Evolutionary conservation across 129 eudicot species (phyloP).

Genomic region (Sambucus nigra): DNA sequence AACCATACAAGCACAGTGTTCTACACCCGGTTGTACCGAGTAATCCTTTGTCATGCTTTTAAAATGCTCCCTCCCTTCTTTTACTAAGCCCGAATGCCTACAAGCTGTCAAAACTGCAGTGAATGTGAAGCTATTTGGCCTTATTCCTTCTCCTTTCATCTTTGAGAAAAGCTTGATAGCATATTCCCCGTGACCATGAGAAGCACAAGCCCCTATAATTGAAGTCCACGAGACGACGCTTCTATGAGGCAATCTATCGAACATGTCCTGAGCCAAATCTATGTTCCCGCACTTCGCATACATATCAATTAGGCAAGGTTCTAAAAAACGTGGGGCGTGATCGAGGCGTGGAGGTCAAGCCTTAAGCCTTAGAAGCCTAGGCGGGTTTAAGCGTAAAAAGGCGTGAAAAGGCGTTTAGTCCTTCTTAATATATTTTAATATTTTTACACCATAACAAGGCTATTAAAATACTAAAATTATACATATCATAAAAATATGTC

Average conservation of each 20-base stretch:
- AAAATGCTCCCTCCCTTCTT: slow-evolving; percentile 33
- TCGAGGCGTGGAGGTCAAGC: too few species aligned
- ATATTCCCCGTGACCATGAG: slow-evolving; percentile 31
- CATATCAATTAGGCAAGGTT: too few species aligned
- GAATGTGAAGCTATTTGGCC: slow-evolving; percentile 33
- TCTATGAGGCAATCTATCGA: slow-evolving; percentile 19
- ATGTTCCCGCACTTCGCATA: slow-evolving; percentile 38
- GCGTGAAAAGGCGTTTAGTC: too few species aligned
- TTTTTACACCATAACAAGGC: too few species aligned
- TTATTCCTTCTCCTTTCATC: slow-evolving; percentile 37
- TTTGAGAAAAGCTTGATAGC: slow-evolving; percentile 27
- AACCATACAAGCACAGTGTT: slow-evolving; percentile 44
- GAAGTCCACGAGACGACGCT: slow-evolving; percentile 40
- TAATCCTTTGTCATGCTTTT: slow-evolving; percentile 34
- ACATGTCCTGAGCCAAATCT: slow-evolving; percentile 28
- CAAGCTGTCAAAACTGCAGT: slow-evolving; percentile 43
- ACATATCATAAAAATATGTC: too few species aligned
- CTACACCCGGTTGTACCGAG: slow-evolving; percentile 20
- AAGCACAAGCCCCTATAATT: slow-evolving; percentile 32
- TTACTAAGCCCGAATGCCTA: slow-evolving; percentile 39
- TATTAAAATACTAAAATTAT: too few species aligned
- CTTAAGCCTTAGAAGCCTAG: too few species aligned
- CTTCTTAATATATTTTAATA: too few species aligned
- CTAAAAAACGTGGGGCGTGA: too few species aligned
- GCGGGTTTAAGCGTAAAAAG: too few species aligned